These are phyloP conservation scores for Eucalyptus regnans DNA, from an alignment of 345 rosid genomes.

Conservation along the genomic window DNA sequence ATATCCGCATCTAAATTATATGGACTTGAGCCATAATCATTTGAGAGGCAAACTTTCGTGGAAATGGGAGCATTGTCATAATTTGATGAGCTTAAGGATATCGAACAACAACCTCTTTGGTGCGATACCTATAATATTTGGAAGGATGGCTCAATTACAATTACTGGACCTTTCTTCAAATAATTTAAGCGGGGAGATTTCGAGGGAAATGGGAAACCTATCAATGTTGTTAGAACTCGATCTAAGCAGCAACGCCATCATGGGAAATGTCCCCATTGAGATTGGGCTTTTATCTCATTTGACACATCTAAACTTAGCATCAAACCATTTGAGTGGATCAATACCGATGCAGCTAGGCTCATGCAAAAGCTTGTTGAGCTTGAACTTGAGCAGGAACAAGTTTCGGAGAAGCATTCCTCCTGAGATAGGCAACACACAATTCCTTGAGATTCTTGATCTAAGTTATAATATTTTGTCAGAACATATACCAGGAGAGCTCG, in stretches of 20 bases:
- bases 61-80: neutral
- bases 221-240: neutral
- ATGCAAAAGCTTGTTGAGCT: neutral
- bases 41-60: neutral
- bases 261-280: neutral
- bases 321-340: neutral
- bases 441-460: neutral
- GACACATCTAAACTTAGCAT: neutral
- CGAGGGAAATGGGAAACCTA: neutral
- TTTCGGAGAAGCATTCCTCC: neutral
- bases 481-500: neutral
- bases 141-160: neutral
- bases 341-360: neutral
- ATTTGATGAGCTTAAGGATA: neutral
- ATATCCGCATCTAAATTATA: neutral
- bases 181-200: neutral
- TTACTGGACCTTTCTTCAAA: neutral
- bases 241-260: neutral
- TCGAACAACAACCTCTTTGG: neutral
- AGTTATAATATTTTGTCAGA: neutral
- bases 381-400: neutral
- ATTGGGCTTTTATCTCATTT: neutral
- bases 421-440: neutral
- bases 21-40: neutral
- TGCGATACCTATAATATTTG: accelerated